Evolutionary conservation across 306 rosid genomes (phyloP).

Genomic region (Cicer pinnatifidum): DNA sequence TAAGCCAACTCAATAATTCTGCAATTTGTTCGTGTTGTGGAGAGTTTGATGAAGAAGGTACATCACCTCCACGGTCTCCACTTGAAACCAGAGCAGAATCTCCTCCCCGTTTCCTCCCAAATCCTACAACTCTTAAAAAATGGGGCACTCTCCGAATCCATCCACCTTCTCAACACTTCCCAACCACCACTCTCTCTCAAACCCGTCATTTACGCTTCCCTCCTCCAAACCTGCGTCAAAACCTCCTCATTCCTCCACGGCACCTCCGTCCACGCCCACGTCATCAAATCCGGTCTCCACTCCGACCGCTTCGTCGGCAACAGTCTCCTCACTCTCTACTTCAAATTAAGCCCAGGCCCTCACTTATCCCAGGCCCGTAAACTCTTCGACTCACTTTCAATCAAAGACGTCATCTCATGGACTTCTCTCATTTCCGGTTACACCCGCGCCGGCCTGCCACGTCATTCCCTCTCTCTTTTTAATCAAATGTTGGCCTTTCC

Average conservation of each 20-base stretch:
- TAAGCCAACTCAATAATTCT: no score
- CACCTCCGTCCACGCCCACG: conserved; percentile 68
- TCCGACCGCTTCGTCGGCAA: conserved; percentile 78
- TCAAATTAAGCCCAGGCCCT: conserved; percentile 63
- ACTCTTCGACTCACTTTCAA: conserved; percentile 59
- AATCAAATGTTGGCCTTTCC: conserved; percentile 57
- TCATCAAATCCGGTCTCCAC: conserved; percentile 71
- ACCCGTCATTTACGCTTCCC: conserved; percentile 72
- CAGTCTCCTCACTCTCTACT: conserved; percentile 75
- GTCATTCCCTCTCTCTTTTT: conserved; percentile 50
- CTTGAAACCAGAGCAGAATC: conserved; percentile 53
- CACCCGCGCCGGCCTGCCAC: conserved; percentile 54
- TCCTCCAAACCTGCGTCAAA: conserved; percentile 69
- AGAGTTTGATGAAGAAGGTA: background rate
- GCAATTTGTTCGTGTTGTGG: background rate
- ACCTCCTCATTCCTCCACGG: conserved; percentile 59
- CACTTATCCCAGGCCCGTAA: conserved; percentile 54
- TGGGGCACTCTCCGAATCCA: conserved; percentile 56
- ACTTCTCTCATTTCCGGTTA: conserved; percentile 79
- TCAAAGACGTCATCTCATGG: conserved; percentile 83
- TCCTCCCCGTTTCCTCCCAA: conserved; percentile 33
- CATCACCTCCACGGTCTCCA: background rate
- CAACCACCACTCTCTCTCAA: conserved; percentile 41
- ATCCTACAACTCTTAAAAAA: conserved; percentile 57
- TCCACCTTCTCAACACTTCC: conserved; percentile 56